Evolutionary conservation across 2,329 filamentous ascomycete genomes (phyloP).

Genomic region (Furcasterigmium furcatum): DNA sequence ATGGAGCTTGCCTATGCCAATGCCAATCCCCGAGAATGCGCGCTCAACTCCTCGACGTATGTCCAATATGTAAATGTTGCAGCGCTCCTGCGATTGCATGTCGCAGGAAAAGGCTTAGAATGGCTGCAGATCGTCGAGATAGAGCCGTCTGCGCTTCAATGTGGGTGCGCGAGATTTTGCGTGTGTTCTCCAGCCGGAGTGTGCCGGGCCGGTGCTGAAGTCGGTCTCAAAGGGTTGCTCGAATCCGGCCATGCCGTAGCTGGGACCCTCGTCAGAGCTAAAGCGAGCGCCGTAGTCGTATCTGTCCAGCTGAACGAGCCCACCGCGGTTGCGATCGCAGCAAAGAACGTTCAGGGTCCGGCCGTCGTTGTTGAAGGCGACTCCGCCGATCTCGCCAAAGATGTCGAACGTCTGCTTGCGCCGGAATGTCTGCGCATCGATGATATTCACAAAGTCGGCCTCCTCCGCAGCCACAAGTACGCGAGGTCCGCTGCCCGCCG

Average conservation of each 20-base stretch:
- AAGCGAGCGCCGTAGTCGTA: constrained; percentile 20
- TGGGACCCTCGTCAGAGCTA: not conserved
- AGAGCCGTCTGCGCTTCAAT: not conserved
- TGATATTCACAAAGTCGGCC: constrained; percentile 69
- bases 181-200: too few species aligned
- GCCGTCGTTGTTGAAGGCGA: constrained; percentile 64
- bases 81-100: too few species aligned
- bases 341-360: constrained; percentile 67
- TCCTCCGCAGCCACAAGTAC: constrained; percentile 73
- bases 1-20: too few species aligned
- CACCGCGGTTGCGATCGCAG: constrained; percentile 62
- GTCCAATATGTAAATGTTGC: constrained; percentile 4
- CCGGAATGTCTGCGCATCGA: constrained; percentile 62
- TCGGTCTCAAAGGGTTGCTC: too few species aligned
- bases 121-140: constrained; percentile 16
- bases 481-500: constrained; percentile 62
- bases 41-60: not conserved
- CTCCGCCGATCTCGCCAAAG: constrained; percentile 72
- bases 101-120: too few species aligned
- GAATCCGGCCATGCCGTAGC: not conserved
- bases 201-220: too few species aligned
- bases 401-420: constrained; percentile 70
- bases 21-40: too few species aligned
- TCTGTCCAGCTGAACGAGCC: constrained; percentile 61
- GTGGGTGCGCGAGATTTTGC: not conserved